These are phyloP conservation scores for Piromyces sp. DNA, from an alignment of 192 early-diverging fungal genomes.

Conservation along the genomic window DNA sequence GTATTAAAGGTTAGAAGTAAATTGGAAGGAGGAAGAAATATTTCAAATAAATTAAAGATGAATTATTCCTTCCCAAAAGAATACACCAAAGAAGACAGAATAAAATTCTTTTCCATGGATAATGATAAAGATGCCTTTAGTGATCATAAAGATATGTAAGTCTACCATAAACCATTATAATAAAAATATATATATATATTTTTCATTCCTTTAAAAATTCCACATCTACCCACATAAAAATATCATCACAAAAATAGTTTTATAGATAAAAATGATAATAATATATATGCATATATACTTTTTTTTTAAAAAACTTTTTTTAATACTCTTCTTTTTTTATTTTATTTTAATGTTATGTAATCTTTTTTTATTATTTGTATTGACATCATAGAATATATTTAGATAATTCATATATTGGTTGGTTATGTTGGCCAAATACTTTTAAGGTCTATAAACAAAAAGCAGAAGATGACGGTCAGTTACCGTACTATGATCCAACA, in stretches of 20 bases:
- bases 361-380: too few relatives aligned
- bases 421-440: not conserved
- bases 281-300: too few relatives aligned
- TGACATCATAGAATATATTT: not conserved
- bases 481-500: constrained; percentile 33
- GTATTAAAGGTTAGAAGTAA: not conserved
- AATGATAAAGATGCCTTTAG: not conserved
- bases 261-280: too few relatives aligned
- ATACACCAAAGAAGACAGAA: not conserved
- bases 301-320: too few relatives aligned
- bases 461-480: not conserved
- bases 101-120: not conserved
- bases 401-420: not conserved
- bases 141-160: not conserved
- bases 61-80: not conserved
- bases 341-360: too few relatives aligned
- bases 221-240: too few relatives aligned
- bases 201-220: too few relatives aligned
- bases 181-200: too few relatives aligned
- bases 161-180: not conserved
- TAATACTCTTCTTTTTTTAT: not conserved
- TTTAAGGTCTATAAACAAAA: not conserved
- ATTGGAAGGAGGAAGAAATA: not conserved
- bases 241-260: too few relatives aligned
- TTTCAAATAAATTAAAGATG: not conserved